phyloP scores from a whole-genome alignment of 2,329 filamentous ascomycete genomes.

The Ceratocystis diversiconidia region DNA sequence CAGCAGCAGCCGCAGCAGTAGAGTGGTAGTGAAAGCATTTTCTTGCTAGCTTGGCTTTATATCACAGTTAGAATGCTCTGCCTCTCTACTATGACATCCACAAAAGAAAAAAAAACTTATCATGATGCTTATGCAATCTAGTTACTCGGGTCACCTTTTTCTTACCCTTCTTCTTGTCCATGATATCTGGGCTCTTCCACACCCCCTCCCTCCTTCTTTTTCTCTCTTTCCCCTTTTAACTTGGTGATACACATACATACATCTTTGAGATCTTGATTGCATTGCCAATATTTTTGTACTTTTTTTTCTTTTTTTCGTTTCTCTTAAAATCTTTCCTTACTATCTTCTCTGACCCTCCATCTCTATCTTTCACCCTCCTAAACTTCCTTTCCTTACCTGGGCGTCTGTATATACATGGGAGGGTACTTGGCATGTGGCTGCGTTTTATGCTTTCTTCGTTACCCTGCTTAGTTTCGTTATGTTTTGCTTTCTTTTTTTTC shows the following conservation, averaged over 20 bases:
- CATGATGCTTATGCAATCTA: slow-evolving; percentile 4
- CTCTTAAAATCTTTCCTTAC: neutral
- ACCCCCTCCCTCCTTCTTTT: neutral
- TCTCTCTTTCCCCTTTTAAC: neutral
- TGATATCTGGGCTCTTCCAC: neutral
- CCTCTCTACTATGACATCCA: neutral
- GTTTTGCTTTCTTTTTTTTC: neutral
- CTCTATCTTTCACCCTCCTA: neutral
- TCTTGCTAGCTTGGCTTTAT: neutral
- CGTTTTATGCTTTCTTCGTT: slow-evolving; percentile 4
- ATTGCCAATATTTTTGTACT: slow-evolving; percentile 6
- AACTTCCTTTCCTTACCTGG: neutral
- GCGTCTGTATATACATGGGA: slow-evolving; percentile 13
- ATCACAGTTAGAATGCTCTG: neutral
- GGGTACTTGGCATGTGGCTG: slow-evolving; percentile 10
- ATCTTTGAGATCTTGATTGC: neutral
- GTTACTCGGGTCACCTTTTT: neutral
- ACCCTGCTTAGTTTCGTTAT: neutral
- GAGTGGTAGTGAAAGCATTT: neutral
- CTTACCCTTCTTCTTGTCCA: neutral
- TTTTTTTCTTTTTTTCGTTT: neutral
- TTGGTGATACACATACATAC: neutral
- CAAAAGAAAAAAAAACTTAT: neutral
- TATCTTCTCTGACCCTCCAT: neutral
- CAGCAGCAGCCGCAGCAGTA: neutral